Evolutionary conservation across 768 basidiomycete species (phyloP), one percentile per base, ranked within the genome.

Genomic region (Thelephora aurantiotincta): DNA sequence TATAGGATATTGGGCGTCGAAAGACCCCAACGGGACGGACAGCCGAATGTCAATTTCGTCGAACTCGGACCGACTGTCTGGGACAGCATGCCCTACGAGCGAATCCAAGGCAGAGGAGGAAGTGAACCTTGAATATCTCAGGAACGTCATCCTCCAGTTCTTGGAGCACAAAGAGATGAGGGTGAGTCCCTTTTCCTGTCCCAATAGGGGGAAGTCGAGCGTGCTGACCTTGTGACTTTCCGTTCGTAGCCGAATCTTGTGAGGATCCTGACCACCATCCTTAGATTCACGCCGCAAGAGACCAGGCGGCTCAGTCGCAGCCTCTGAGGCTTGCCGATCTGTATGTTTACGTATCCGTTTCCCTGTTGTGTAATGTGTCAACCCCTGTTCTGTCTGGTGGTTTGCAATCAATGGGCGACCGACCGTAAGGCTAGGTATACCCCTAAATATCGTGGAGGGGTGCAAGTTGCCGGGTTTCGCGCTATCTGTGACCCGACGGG

Each of bases 121-220:
- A 51, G 76, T 98, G 47, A 98, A 94, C 58, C 67, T 94, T 6
- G 96, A 98, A 65, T 99, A 99, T 63, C 64, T 99, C 42, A 74
- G 96, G 49, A 98, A 98, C 62, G 86, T 98, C 30, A 90, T 98
- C 48, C 63, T 99, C 42, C 96, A 98, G 61, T 99, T 99, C 68
- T 70, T 99, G 44, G 96, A 99, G 60, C 88, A 97, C 66, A 92
- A 94, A 61, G 92, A 98, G 63, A 97, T 97, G 92, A 74, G 96
- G 66, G 92, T 92, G 58, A 20, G 37, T 42, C 12, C 48, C 12
- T 36, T 2, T n/a, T 42, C n/a, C 44, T 38, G 44, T 44, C 22
- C 33, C 19, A 50, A 13, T 47, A 35, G 23, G 35, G 3, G 37
- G 12, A 6, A 30, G 43, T 6, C 18, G 33, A 35, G 18, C 11